phyloP scores from a whole-genome alignment of 2,329 filamentous ascomycete species.

The Arthroderma uncinatum region DNA sequence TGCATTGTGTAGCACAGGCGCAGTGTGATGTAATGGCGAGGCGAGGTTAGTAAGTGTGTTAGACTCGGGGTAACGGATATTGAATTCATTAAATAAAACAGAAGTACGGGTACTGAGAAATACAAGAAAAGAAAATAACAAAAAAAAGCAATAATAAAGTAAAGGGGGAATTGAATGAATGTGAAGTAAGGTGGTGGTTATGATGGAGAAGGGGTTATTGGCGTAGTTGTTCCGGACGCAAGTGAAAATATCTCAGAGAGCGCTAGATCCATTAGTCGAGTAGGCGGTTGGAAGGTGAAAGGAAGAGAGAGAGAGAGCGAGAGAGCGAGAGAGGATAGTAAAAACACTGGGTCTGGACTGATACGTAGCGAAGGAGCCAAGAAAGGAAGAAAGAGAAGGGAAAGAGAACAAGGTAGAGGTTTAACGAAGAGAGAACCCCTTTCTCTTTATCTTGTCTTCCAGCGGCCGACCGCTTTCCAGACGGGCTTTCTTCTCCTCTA shows the following conservation, averaged over 20 bases:
- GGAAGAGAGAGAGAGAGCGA: slow-evolving; percentile 2
- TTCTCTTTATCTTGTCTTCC: slow-evolving; percentile 97
- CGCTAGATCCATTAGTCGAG: slow-evolving; percentile 12
- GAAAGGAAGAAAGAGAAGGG: slow-evolving; percentile 9
- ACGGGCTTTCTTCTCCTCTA: slow-evolving; percentile 96
- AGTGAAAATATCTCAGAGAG: slow-evolving; percentile 19
- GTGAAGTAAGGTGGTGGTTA: slow-evolving; percentile 10
- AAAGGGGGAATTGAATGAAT: slow-evolving; percentile 11
- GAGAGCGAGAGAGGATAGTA: slow-evolving; percentile 2
- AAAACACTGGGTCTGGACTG: slow-evolving; percentile 7
- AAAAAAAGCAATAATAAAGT: slow-evolving; percentile 19
- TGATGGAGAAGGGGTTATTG: not conserved
- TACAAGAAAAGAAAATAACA: slow-evolving; percentile 31
- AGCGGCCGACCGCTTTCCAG: slow-evolving; percentile 90
- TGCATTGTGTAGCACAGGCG: not conserved
- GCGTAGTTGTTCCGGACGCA: slow-evolving; percentile 10
- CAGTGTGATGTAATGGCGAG: not conserved
- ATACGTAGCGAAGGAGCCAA: slow-evolving; percentile 18
- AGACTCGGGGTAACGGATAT: slow-evolving; percentile 1
- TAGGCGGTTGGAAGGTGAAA: not conserved
- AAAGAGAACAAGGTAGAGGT: not conserved
- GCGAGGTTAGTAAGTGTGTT: not conserved
- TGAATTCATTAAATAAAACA: slow-evolving; percentile 18
- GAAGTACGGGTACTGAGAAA: slow-evolving; percentile 28
- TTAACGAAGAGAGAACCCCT: slow-evolving; percentile 98